These are phyloP conservation scores for Sophora flavescens DNA, from an alignment of 306 rosid species.

Conservation along the genomic window DNA sequence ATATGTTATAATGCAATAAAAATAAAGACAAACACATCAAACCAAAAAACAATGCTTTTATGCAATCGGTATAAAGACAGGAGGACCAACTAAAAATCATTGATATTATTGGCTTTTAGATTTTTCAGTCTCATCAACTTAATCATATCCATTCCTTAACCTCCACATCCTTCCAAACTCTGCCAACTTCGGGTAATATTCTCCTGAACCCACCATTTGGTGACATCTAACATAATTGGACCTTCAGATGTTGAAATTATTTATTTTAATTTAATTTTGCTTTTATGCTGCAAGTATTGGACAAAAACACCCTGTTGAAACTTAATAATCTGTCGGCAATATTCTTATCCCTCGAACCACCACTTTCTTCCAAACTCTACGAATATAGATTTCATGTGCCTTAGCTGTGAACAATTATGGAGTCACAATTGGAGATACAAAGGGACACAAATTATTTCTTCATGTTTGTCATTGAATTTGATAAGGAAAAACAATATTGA, in stretches of 20 bases:
- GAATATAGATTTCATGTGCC: slow-evolving; percentile 37
- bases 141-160: slow-evolving; percentile 20
- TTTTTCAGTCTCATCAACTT: slow-evolving; percentile 30
- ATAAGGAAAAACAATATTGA: slow-evolving; percentile 2
- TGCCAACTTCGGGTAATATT: slow-evolving; percentile 48
- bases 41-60: not conserved
- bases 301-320: slow-evolving; percentile 19
- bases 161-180: slow-evolving; percentile 48
- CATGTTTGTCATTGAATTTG: slow-evolving; percentile 7
- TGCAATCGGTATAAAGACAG: not conserved
- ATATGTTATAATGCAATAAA: slow-evolving; percentile 8
- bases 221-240: slow-evolving; percentile 25
- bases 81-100: slow-evolving; percentile 35
- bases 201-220: slow-evolving; percentile 42
- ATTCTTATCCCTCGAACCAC: slow-evolving; percentile 42
- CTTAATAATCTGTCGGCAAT: slow-evolving; percentile 46
- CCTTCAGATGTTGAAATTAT: slow-evolving; percentile 6
- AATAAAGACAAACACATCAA: not conserved
- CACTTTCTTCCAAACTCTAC: slow-evolving; percentile 36
- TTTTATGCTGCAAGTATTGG: slow-evolving; percentile 9
- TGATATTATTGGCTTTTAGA: slow-evolving; percentile 38
- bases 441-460: slow-evolving; percentile 6
- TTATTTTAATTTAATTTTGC: not conserved
- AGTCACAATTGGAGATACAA: slow-evolving; percentile 23
- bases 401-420: slow-evolving; percentile 40